Evolutionary conservation across 257 asterid genomes (phyloP).

Genomic region (Capsicum pubescens): DNA sequence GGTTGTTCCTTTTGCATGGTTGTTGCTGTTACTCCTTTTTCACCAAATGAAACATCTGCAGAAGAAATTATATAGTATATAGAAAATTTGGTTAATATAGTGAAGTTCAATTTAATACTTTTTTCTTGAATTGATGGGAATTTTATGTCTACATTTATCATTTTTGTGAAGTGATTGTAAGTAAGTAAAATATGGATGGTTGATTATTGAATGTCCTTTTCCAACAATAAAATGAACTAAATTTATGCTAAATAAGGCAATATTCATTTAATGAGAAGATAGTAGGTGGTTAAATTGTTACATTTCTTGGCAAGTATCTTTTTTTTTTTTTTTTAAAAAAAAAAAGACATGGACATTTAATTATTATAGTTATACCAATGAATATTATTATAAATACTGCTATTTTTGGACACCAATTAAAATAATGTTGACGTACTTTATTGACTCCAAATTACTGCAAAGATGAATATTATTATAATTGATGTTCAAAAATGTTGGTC

Average conservation of each 20-base stretch:
- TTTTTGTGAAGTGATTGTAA: neutral
- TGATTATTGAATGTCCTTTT: neutral
- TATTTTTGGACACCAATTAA: too few species aligned
- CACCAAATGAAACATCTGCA: slow-evolving; percentile 33
- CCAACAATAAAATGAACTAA: neutral
- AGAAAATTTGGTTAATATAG: neutral
- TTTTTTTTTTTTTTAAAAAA: too few species aligned
- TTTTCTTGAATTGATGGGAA: neutral
- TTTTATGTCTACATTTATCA: neutral
- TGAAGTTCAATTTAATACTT: neutral
- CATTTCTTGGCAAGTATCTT: too few species aligned
- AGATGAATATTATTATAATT: too few species aligned
- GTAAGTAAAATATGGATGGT: neutral
- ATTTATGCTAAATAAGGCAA: neutral
- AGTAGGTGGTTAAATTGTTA: neutral
- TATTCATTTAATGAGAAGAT: neutral
- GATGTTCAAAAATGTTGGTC: too few species aligned
- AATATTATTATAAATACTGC: too few species aligned
- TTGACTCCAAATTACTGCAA: too few species aligned
- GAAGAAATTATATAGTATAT: neutral
- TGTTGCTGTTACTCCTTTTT: slow-evolving; percentile 30
- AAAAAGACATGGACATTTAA: too few species aligned
- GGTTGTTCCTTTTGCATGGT: slow-evolving; percentile 43
- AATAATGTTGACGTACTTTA: too few species aligned
- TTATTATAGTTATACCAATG: too few species aligned